Evolutionary conservation across 2,329 filamentous ascomycete species (phyloP).

Genomic region (Fusarium tuaranense): DNA sequence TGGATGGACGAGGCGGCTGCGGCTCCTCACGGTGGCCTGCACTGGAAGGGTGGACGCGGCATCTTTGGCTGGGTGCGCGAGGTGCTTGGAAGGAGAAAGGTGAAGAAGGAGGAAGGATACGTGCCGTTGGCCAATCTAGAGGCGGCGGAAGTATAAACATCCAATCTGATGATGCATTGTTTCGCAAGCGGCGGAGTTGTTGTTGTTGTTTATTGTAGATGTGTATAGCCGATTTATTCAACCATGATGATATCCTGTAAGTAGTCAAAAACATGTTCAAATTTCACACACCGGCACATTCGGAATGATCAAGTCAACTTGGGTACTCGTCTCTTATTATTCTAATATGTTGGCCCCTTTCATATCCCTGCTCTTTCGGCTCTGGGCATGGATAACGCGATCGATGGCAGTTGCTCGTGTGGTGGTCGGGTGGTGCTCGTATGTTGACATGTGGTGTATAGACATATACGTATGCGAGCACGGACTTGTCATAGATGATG

Average conservation of each 20-base stretch:
- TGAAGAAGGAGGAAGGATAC: constrained; percentile 66
- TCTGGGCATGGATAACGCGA: constrained; percentile 20
- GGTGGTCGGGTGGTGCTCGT: constrained; percentile 37
- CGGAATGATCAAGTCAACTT: background rate
- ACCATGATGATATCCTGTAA: constrained; percentile 19
- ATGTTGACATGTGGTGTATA: constrained; percentile 23
- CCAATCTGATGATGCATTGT: constrained; percentile 1
- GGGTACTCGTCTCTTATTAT: background rate
- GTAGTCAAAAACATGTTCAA: constrained; percentile 15
- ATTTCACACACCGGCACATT: background rate
- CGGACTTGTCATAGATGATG: background rate
- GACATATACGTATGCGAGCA: background rate
- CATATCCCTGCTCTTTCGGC: background rate
- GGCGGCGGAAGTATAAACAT: constrained; percentile 26
- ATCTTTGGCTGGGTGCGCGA: constrained; percentile 58
- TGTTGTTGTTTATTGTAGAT: constrained; percentile 3
- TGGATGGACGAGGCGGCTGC: constrained; percentile 85
- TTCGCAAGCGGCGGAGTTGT: constrained; percentile 25
- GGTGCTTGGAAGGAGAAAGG: constrained; percentile 50
- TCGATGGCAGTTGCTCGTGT: constrained; percentile 13
- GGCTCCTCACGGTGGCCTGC: constrained; percentile 65
- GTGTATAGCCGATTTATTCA: constrained; percentile 9
- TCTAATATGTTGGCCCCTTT: background rate
- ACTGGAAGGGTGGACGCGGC: constrained; percentile 57
- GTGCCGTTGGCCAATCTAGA: constrained; percentile 69